A percentile compares a stretch with the other conserved stretches of the same genome.
Evolutionary conservation across 495 filamentous ascomycete species (phyloP).

Genomic region (Penicillium crystallinum): DNA sequence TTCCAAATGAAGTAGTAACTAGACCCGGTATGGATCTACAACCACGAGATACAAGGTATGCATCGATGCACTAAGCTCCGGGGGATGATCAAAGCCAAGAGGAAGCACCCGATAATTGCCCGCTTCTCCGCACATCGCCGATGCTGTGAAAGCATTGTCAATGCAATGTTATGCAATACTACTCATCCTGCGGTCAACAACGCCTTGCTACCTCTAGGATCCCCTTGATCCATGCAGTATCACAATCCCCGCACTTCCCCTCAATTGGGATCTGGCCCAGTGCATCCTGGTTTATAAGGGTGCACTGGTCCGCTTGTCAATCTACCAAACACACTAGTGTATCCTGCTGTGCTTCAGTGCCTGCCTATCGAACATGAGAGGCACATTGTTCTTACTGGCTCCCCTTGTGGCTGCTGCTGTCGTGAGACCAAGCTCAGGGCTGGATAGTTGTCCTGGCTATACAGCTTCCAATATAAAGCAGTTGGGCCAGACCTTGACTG

Average conservation of each 20-base stretch:
- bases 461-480: conserved; percentile 58
- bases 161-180: neutral
- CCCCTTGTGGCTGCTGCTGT: conserved; percentile 32
- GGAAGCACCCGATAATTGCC: conserved; percentile 12
- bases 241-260: neutral
- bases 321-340: neutral
- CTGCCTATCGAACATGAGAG: conserved; percentile 22
- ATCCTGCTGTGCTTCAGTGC: conserved; percentile 9
- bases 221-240: neutral
- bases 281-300: neutral
- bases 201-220: neutral
- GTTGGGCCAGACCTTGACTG: conserved; percentile 35
- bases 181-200: neutral
- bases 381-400: conserved; percentile 23
- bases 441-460: conserved; percentile 62
- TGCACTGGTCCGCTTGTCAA: conserved; percentile 3
- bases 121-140: conserved; percentile 5
- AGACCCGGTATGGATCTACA: neutral
- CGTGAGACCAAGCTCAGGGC: conserved; percentile 16
- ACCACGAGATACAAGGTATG: neutral
- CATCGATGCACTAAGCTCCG: too few relatives aligned
- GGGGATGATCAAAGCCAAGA: conserved; percentile 14
- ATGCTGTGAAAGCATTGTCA: neutral
- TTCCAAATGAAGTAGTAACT: neutral
- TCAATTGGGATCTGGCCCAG: neutral